phyloP scores from a whole-genome alignment of 768 basidiomycete genomes.

The Mycena amicta region DNA sequence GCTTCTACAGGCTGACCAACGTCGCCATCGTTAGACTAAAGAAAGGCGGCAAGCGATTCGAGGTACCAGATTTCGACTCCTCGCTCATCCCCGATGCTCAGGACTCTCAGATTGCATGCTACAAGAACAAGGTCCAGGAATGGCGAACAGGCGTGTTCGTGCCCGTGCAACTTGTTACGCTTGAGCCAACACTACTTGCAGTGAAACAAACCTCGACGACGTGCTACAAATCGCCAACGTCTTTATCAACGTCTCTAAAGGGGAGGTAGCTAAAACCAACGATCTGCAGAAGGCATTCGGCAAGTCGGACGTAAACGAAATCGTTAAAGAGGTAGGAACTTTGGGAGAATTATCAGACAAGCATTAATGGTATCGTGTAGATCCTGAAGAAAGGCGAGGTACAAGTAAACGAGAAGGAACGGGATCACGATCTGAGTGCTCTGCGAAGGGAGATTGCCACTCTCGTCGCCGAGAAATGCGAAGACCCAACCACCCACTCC shows the following conservation, averaged over 20 bases:
- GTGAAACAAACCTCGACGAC: slow-evolving; percentile 92
- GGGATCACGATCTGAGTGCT: slow-evolving; percentile 84
- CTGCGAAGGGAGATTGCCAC: slow-evolving; percentile 90
- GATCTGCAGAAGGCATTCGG: slow-evolving; percentile 94
- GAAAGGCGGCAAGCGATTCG: slow-evolving; percentile 97
- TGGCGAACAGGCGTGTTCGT: slow-evolving; percentile 89
- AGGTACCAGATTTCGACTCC: too few relatives aligned
- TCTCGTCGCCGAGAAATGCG: slow-evolving; percentile 92
- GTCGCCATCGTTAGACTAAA: slow-evolving; percentile 95
- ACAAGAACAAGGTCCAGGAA: slow-evolving; percentile 99
- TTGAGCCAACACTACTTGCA: too few relatives aligned
- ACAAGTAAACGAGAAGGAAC: slow-evolving; percentile 96
- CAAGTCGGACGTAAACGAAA: slow-evolving; percentile 67
- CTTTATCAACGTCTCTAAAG: slow-evolving; percentile 95
- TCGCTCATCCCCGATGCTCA: too few relatives aligned
- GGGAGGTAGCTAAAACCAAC: slow-evolving; percentile 84
- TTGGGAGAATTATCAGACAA: too few relatives aligned
- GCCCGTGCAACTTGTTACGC: too few relatives aligned
- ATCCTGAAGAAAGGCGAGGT: slow-evolving; percentile 96
- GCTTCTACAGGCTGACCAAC: slow-evolving; percentile 78
- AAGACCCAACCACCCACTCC: slow-evolving; percentile 86
- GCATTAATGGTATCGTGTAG: too few relatives aligned
- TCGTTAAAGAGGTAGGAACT: slow-evolving; percentile 88
- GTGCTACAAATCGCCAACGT: slow-evolving; percentile 96
- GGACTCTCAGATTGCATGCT: slow-evolving; percentile 80